Evolutionary conservation across 805 yeast species (phyloP), one percentile per base, ranked within the genome.

Genomic region (Yamadazyma olivae): DNA sequence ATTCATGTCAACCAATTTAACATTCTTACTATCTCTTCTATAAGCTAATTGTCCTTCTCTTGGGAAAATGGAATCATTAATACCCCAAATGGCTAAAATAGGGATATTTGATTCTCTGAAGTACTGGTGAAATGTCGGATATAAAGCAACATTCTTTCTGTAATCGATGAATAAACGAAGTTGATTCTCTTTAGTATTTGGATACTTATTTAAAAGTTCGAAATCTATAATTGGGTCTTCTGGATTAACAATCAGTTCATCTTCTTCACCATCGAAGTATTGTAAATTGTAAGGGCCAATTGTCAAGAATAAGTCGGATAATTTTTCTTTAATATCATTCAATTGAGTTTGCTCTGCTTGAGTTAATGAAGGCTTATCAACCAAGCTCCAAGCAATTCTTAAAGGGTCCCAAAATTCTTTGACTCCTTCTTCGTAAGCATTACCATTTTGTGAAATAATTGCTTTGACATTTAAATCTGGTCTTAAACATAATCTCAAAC

Each of bases 371-470:
- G n/a, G 17, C 14, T 35, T 32, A 13, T 48, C 53, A 7, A 44
- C 47, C 3, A 50, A 39, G 17, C 33, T 34, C 74, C 73, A 69
- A 33, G 45, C 56, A 21, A 45, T 41, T 32, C 44, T 43, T 13
- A 68, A 29, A 5, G 68, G 64, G 5, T 40, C 59, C 74, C 74
- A 69, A 39, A 65, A 65, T 10, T 42, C 54, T 24, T 50, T 62
- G n/a, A 69, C 36, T 7, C 74, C 74, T 33, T 63, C 72, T 6
- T 47, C 63, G 38, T 69, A 69, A 15, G 71, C 71, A 48, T 67
- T 70, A 7, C 74, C 74, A 39, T 67, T 69, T 49, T 69, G 75
- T 8, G 58, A 29, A 34, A 70, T 48, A 25, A 69, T 42, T 4
- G 57, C 68, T 4, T 46, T 33, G 13, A 67, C 50, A 6, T 43